These are phyloP conservation scores for Pythium scleroteichum DNA, from an alignment of 352 stramenopile genomes.

Conservation along the genomic window DNA sequence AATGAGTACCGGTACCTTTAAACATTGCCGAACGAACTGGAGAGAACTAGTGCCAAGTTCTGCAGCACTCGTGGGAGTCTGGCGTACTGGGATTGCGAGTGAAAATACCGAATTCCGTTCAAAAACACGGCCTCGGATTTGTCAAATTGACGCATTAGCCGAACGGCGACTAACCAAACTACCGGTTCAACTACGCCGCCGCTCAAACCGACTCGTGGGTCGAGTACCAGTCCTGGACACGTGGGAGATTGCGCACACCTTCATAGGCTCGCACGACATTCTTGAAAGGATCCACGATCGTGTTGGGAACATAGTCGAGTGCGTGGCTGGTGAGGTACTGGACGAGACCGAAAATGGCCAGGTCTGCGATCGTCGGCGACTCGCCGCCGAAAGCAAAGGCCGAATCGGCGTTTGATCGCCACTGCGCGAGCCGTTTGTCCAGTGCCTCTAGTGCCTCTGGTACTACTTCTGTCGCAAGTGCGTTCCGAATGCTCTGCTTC, in stretches of 20 bases:
- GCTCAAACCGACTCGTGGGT: not conserved
- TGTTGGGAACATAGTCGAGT: not conserved
- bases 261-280: not conserved
- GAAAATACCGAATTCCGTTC: too few relatives aligned
- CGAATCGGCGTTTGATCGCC: not conserved
- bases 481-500: constrained; percentile 30
- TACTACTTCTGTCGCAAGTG: constrained; percentile 36
- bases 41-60: too few relatives aligned
- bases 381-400: constrained; percentile 31
- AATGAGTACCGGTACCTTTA: too few relatives aligned
- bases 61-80: too few relatives aligned
- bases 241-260: not conserved
- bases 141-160: too few relatives aligned
- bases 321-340: not conserved
- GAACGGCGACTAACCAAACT: too few relatives aligned
- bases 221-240: constrained; percentile 1
- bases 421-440: constrained; percentile 34
- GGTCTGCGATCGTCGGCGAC: constrained; percentile 45
- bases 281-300: not conserved
- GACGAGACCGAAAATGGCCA: constrained; percentile 46
- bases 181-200: too few relatives aligned
- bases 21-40: too few relatives aligned
- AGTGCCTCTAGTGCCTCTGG: constrained; percentile 39
- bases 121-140: too few relatives aligned
- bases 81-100: too few relatives aligned